Base-by-base conservation (phyloP, 139 green algal species). In the Edaphochlamys debaryana region DNA sequence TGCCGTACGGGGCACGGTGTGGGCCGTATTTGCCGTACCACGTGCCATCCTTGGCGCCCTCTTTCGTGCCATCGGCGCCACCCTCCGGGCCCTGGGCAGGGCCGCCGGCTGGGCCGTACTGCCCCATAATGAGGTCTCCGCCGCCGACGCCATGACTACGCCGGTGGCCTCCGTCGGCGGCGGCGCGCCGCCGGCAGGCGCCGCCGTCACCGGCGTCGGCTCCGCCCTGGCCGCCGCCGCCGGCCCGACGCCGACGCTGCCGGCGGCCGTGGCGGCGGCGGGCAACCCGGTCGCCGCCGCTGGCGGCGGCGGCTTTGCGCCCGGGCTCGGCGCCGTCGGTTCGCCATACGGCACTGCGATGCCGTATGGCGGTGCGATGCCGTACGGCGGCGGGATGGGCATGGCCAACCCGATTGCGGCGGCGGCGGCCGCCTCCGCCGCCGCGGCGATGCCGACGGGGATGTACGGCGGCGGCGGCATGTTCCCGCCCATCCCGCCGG, bases 41-140 rank as follows among this genome's bases (percentile, higher is more conserved):
- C n/a, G n/a, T n/a, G n/a, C n/a, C n/a, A n/a, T n/a, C n/a, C n/a
- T n/a, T n/a, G n/a, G n/a, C n/a, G n/a, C n/a, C n/a, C n/a, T n/a
- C n/a, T n/a, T n/a, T n/a, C n/a, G n/a, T n/a, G n/a, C n/a, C n/a
- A n/a, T n/a, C n/a, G n/a, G n/a, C n/a, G n/a, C n/a, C n/a, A n/a
- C n/a, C n/a, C 32, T 73, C 32, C 76, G 76, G 15, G 58, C 13
- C 37, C 62, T 82, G 42, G 76, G 76, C n/a, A 42, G 73, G 32
- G 76, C 76, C 60, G 76, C 76, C 45, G 62, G 63, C 76, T 37
- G 41, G 76, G 76, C 76, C 0, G 76, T 82, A 11, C 76, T 82
- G 50, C 76, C 76, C 30, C 27, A 66, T 3, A n/a, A 82, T 17
- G 42, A 81, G 22, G 40, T 42, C 11, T 4, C 23, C 6, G 7